Conservation (phyloP, 768 basidiomycete genomes). For the Mycena haematopus region DNA sequence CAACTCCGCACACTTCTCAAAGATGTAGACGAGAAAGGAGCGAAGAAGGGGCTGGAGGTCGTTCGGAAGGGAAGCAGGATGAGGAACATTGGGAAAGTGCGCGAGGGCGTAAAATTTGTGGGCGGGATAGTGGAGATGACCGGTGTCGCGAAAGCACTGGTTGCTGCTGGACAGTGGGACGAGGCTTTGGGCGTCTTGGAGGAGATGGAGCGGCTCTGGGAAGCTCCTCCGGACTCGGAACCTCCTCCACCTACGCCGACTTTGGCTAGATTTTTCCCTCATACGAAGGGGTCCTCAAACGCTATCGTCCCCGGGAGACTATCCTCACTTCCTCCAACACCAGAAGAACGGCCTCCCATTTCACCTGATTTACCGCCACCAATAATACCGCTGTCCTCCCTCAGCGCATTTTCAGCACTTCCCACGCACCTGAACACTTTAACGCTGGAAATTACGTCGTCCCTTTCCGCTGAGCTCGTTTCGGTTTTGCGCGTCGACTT, state of each 20-base stretch:
- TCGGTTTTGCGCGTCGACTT: conserved; percentile 72
- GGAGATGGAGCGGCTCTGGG: conserved; percentile 67
- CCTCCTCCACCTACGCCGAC: conserved; percentile 10
- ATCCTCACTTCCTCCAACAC: conserved; percentile 44
- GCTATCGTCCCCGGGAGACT: conserved; percentile 26
- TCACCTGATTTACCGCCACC: conserved; percentile 29
- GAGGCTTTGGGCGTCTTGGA: conserved; percentile 82
- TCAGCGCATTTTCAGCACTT: conserved; percentile 76
- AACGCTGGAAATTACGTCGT: conserved; percentile 76
- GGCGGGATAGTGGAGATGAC: conserved; percentile 80
- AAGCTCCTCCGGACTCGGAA: conserved; percentile 31
- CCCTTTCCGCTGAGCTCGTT: conserved; percentile 81
- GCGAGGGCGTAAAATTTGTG: conserved; percentile 68
- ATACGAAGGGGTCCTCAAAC: conserved; percentile 14
- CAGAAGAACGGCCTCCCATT: conserved; percentile 40
- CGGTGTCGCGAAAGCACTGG: conserved; percentile 71
- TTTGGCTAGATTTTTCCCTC: conserved; percentile 22
- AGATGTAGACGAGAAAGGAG: conserved; percentile 78
- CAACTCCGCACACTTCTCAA: conserved; percentile 73
- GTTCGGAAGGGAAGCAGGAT: conserved; percentile 70
- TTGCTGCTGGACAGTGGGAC: conserved; percentile 87
- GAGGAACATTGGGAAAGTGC: conserved; percentile 62
- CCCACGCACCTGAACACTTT: conserved; percentile 76
- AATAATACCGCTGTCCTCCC: conserved; percentile 65
- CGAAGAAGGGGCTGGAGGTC: conserved; percentile 80